Percentiles rank a stretch among this genome's conserved stretches.
phyloP scores from a whole-genome alignment of 371 early-diverging fungal species.

The Zopfochytrium polystomum region DNA sequence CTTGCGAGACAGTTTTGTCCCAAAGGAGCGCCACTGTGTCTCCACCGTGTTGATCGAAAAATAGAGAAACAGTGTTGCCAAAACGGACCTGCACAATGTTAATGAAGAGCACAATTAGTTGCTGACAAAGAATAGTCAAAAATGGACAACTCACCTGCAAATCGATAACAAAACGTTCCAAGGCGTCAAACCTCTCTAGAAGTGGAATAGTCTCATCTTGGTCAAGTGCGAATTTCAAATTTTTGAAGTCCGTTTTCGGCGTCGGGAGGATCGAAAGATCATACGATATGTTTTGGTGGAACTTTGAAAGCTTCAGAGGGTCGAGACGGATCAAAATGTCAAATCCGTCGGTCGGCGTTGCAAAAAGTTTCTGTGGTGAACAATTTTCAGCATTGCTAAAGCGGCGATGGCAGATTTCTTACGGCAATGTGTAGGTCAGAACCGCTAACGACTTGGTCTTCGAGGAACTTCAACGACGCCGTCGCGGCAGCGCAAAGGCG shows the following conservation, averaged over 20 bases:
- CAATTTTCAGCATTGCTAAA: neutral
- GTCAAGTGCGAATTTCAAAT: constrained; percentile 28
- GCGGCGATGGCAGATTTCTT: too few species aligned
- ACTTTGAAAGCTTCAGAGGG: constrained; percentile 26
- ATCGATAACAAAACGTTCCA: constrained; percentile 57
- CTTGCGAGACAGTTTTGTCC: constrained; percentile 49
- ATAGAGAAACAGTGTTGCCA: constrained; percentile 53
- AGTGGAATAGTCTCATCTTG: constrained; percentile 40
- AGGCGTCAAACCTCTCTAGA: constrained; percentile 60
- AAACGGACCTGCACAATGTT: constrained; percentile 23
- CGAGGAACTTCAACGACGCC: constrained; percentile 50
- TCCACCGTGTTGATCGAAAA: constrained; percentile 76
- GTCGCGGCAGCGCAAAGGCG: constrained; percentile 63
- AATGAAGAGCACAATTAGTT: neutral
- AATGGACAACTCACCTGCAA: constrained; percentile 50
- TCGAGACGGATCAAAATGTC: constrained; percentile 61
- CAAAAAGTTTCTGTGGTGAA: constrained; percentile 51
- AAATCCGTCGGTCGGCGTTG: constrained; percentile 67
- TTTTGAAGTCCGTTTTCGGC: constrained; percentile 32
- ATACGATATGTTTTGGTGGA: constrained; percentile 35
- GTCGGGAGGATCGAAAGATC: constrained; percentile 11
- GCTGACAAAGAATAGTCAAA: constrained; percentile 1
- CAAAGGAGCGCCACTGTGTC: constrained; percentile 69
- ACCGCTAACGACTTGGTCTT: constrained; percentile 4
- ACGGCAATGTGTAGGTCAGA: constrained; percentile 35